Base-by-base conservation (phyloP, 352 stramenopile species). In the Globisporangium camurandrum region DNA sequence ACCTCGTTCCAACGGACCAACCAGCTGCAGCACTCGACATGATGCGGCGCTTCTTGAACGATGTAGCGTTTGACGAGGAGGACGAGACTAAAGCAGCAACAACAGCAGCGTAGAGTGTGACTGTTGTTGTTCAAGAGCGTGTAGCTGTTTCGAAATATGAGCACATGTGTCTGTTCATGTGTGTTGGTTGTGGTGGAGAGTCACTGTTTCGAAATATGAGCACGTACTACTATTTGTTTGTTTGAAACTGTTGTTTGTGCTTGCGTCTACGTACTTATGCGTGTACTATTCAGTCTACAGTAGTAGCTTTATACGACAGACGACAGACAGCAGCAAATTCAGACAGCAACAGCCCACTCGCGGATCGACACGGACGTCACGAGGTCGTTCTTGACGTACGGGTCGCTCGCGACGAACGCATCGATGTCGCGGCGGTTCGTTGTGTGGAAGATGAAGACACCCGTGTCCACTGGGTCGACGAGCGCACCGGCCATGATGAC, bases 331-430 rank as follows among this genome's bases (percentile, higher is more conserved):
- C n/a, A n/a, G n/a, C n/a, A n/a, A n/a, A 17, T 20, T 20, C 17
- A 31, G 42, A 28, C 39, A 19, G 72, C 79, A 30, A 90, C 74
- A n/a, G 64, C 84, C 64, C 71, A 90, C 54, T 86, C 71, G 52
- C 75, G 79, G 51, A 90, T 86, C 36, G 64, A 67, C 64, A 83
- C 71, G 49, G 52, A 60, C 26, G 70, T 79, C 23, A 88, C 75
- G 52, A 90, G 71, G 42, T 84, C 61, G 59, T 90, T 87, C 46
- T 72, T 57, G 23, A 90, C 71, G 51, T 90, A 90, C 31, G 75
- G 74, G 57, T 90, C 79, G 3, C 61, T 54, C 54, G 75, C 60
- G n/a, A 63, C 79, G 40, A 88, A 90, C 23, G 80, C 60, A 31
- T 88, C 72, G 30, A 90, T 67, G 12, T 75, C 42, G 30, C 59